Percentiles rank a stretch among this genome's conserved stretches.
phyloP scores from a whole-genome alignment of 768 basidiomycete genomes.

The Tulasnella sp. region DNA sequence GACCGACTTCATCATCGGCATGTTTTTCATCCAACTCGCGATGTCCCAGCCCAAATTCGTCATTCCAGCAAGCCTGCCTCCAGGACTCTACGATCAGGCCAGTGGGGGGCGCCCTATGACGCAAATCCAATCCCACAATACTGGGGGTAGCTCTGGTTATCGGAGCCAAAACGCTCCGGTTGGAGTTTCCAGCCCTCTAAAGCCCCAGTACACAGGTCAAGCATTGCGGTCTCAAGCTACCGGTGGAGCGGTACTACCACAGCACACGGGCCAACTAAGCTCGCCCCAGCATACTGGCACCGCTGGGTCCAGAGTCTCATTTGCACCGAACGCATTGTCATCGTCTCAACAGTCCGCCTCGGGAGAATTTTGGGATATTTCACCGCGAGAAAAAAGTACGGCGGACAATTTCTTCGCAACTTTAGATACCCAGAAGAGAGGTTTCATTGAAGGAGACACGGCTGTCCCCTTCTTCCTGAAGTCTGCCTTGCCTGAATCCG shows the following conservation, averaged over 20 bases:
- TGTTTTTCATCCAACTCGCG: slow-evolving; percentile 90
- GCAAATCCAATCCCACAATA: slow-evolving; percentile 5
- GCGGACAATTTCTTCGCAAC: slow-evolving; percentile 71
- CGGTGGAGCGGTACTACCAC: slow-evolving; percentile 21
- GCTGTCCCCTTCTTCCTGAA: slow-evolving; percentile 94
- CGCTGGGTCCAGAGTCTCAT: slow-evolving; percentile 6
- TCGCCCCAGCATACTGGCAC: slow-evolving; percentile 3
- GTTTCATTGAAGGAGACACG: slow-evolving; percentile 83
- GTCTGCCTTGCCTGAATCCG: slow-evolving; percentile 70
- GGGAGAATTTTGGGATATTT: slow-evolving; percentile 65
- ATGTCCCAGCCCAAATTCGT: slow-evolving; percentile 70
- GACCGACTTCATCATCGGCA: slow-evolving; percentile 87
- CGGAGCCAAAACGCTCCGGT: not conserved
- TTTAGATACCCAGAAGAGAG: slow-evolving; percentile 64
- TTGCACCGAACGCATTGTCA: slow-evolving; percentile 10
- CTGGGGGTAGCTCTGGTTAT: not conserved
- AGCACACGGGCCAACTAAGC: slow-evolving; percentile 40
- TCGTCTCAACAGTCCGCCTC: slow-evolving; percentile 12
- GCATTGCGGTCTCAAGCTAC: not conserved
- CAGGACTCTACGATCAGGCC: slow-evolving; percentile 78
- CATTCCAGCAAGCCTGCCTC: slow-evolving; percentile 67
- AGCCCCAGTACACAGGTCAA: slow-evolving; percentile 43
- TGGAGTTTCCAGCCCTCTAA: slow-evolving; percentile 27
- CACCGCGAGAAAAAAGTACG: slow-evolving; percentile 61
- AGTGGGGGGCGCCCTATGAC: slow-evolving; percentile 18